These are phyloP conservation scores for Marsdenia floribunda DNA, from an alignment of 257 asterid species.

Conservation along the genomic window DNA sequence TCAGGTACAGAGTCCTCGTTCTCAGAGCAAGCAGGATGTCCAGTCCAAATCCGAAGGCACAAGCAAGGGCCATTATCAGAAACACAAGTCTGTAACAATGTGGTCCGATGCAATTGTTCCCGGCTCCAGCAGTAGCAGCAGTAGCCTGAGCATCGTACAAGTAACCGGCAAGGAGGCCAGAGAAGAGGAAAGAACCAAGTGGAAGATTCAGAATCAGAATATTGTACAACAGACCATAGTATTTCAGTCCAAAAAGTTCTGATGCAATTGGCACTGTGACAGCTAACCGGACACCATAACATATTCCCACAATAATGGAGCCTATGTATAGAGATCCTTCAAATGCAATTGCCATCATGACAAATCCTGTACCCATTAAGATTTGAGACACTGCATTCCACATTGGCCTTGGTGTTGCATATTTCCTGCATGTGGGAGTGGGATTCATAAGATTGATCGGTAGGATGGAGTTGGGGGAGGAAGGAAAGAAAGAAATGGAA, in stretches of 20 bases:
- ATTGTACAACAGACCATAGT: conserved; percentile 19
- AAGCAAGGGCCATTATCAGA: conserved; percentile 21
- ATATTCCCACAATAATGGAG: conserved; percentile 16
- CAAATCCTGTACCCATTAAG: conserved; percentile 14
- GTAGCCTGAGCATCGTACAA: conserved; percentile 26
- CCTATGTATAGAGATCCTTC: conserved; percentile 25
- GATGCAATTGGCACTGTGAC: conserved; percentile 25
- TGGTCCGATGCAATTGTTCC: conserved; percentile 19
- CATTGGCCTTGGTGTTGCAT: conserved; percentile 22
- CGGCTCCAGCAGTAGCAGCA: conserved; percentile 7
- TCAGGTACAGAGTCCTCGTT: conserved; percentile 7
- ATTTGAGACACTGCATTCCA: conserved; percentile 20
- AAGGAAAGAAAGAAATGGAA: background rate
- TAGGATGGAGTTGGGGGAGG: background rate
- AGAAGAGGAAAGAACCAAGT: conserved; percentile 29
- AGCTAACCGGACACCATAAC: conserved; percentile 26
- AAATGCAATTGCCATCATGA: conserved; percentile 16
- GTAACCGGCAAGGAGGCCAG: conserved; percentile 28
- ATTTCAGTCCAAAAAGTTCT: conserved; percentile 22
- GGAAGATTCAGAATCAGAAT: conserved; percentile 26
- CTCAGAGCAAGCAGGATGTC: conserved; percentile 22
- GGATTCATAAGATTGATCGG: background rate
- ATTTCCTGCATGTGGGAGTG: conserved; percentile 9
- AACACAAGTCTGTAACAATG: conserved; percentile 25
- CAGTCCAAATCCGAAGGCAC: conserved; percentile 15